Conservation (phyloP, 305 asterid species). For the Fraxinus dipetala region DNA sequence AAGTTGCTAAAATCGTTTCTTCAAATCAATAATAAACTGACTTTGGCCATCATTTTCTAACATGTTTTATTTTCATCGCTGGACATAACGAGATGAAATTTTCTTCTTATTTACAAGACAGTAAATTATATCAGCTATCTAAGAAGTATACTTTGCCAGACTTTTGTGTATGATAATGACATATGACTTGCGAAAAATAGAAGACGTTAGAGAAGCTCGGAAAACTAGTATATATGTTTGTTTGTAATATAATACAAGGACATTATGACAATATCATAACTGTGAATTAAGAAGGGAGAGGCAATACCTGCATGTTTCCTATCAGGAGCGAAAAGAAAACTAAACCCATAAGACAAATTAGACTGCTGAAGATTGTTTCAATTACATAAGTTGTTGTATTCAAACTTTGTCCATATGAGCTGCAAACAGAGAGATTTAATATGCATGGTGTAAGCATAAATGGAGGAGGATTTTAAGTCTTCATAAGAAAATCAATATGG, state of each 20-base stretch:
- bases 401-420: conserved; percentile 82
- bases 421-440: conserved; percentile 28
- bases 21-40: neutral
- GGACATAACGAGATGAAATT: neutral
- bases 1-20: neutral
- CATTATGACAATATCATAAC: neutral
- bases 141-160: neutral
- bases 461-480: neutral
- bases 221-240: neutral
- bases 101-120: neutral
- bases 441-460: neutral
- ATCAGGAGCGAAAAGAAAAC: conserved; percentile 78
- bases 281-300: neutral
- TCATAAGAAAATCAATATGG: neutral
- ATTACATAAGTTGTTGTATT: conserved; percentile 48
- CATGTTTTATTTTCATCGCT: neutral
- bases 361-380: conserved; percentile 57
- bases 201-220: neutral
- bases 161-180: neutral
- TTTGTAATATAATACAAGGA: neutral
- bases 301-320: conserved; percentile 79
- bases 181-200: neutral
- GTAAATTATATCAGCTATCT: neutral
- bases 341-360: conserved; percentile 76
- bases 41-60: neutral